phyloP scores from a whole-genome alignment of 2,329 filamentous ascomycete species.

The Aspergillus sp. region DNA sequence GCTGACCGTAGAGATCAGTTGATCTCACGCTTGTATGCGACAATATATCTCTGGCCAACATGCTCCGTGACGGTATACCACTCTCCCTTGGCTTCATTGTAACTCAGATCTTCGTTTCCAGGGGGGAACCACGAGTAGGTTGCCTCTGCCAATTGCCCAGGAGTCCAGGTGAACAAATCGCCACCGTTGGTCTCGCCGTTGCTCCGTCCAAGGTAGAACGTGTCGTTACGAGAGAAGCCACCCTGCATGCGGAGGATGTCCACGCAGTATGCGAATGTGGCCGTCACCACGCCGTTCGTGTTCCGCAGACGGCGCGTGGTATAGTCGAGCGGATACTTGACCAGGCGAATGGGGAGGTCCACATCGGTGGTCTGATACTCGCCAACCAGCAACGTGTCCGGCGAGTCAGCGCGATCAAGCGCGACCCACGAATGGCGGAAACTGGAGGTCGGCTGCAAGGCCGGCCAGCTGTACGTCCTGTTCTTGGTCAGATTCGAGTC shows the following conservation, averaged over 20 bases:
- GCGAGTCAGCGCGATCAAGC: slow-evolving; percentile 32
- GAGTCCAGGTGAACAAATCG: slow-evolving; percentile 34
- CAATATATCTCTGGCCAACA: background rate
- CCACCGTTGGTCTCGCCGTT: slow-evolving; percentile 27
- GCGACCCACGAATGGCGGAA: slow-evolving; percentile 38
- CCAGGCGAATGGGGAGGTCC: slow-evolving; percentile 25
- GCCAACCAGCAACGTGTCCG: slow-evolving; percentile 33
- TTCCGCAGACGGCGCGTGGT: slow-evolving; percentile 25
- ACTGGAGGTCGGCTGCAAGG: slow-evolving; percentile 13
- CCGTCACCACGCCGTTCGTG: slow-evolving; percentile 16
- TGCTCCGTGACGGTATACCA: slow-evolving; percentile 23
- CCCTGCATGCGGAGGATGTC: slow-evolving; percentile 35
- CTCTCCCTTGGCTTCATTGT: slow-evolving; percentile 23
- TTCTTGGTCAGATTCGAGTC: background rate
- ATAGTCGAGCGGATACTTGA: slow-evolving; percentile 31
- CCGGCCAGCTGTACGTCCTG: background rate
- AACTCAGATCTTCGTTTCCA: slow-evolving; percentile 35
- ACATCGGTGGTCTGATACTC: slow-evolving; percentile 30
- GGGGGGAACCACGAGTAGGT: slow-evolving; percentile 18
- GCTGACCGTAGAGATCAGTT: background rate
- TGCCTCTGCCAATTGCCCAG: slow-evolving; percentile 16
- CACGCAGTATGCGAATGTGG: slow-evolving; percentile 33
- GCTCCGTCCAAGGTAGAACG: slow-evolving; percentile 34
- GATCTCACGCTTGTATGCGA: background rate
- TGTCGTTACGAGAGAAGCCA: slow-evolving; percentile 29